Base-by-base conservation (phyloP, 352 stramenopile genomes). In the Pythium utonaiense region DNA sequence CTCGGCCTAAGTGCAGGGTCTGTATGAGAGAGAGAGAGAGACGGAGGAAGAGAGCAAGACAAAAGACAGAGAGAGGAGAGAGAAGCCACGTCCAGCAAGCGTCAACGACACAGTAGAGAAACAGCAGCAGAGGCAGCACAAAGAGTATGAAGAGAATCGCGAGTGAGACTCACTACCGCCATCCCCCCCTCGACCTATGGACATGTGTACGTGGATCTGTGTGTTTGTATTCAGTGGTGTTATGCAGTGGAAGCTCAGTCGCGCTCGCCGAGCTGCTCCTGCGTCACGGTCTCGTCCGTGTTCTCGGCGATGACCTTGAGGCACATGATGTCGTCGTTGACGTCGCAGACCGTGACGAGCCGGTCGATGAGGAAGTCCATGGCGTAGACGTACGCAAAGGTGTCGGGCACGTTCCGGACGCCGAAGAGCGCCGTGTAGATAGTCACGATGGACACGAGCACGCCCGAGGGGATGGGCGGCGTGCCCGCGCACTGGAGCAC, bases 311-410 rank as follows among this genome's bases (percentile, higher is more conserved):
- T 86, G 27, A 88, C 70, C 52, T 89, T 88, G 28, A 91, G 74
- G 27, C 74, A 78, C 75, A 91, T 87, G 60, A 88, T 83, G 62
- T 91, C 84, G 53, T 89, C 84, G 56, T 90, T 89, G 13, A 91
- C 78, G 53, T 93, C 86, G 62, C 81, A 87, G 44, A 90, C 71
- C 1, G 81, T 83, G 12, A 66, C 64, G 16, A 93, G 57, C 27
- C 84, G 84, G 25, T 91, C 82, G 12, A 82, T 66, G 28, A 91
- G 66, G 54, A 89, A 88, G 54, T 91, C 78, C 67, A 90, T 78
- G 10, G 82, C 77, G 17, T 84, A 56, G 40, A 87, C 81, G 7
- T 86, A 73, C 21, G 70, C 69, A 61, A 88, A 91, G 2, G 77
- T 85, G 4, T 72, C 74, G 17, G 84, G 78, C 38, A 83, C 45